phyloP scores from a whole-genome alignment of 495 filamentous ascomycete genomes.

The Annulohypoxylon maeteangense region DNA sequence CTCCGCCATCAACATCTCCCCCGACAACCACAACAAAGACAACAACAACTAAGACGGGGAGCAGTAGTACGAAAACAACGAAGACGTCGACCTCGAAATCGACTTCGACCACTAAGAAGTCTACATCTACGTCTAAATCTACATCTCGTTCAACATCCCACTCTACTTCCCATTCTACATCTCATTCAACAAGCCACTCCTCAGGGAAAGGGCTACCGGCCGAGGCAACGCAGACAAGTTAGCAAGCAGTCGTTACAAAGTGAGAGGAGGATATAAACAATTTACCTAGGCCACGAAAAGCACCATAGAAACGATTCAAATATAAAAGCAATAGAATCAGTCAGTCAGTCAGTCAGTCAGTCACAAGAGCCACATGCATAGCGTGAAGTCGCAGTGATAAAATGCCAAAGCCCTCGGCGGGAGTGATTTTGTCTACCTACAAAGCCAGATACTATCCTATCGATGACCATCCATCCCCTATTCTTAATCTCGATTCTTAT shows the following conservation, averaged over 20 bases:
- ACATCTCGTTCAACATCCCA: conserved; percentile 20
- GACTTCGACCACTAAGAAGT: conserved; percentile 8
- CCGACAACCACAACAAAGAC: conserved; percentile 26
- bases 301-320: neutral
- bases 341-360: no score
- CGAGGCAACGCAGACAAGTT: conserved; percentile 12
- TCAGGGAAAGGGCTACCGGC: conserved; percentile 13
- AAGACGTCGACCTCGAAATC: neutral
- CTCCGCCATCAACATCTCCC: conserved; percentile 13
- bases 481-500: conserved; percentile 18
- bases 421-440: conserved; percentile 35
- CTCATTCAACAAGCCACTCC: conserved; percentile 30
- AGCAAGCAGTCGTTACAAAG: conserved; percentile 6
- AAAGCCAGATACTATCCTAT: conserved; percentile 13
- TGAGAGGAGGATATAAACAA: conserved; percentile 3
- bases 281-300: neutral
- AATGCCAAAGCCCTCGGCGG: conserved; percentile 17
- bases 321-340: neutral
- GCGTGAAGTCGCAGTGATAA: conserved; percentile 25
- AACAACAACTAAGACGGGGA: conserved; percentile 33
- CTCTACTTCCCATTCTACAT: conserved; percentile 25
- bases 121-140: conserved; percentile 32
- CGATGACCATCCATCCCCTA: no score
- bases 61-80: conserved; percentile 23
- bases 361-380: neutral